Percentiles rank a stretch among this genome's conserved stretches.
These are phyloP conservation scores for Boletus speciosus DNA, from an alignment of 768 basidiomycete species.

Conservation along the genomic window DNA sequence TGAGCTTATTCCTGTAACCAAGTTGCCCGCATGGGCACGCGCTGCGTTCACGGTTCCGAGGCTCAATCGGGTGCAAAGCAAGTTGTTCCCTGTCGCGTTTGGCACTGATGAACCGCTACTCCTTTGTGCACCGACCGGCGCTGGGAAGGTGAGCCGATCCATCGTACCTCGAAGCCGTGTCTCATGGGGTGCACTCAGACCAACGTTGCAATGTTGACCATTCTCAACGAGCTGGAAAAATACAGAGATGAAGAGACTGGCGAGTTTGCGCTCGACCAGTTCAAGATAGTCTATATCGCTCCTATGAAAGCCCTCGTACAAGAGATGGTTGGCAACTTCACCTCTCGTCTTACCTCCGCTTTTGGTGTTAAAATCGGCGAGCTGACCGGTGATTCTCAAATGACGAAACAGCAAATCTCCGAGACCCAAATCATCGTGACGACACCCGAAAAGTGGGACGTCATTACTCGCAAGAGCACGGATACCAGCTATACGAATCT, in stretches of 20 bases:
- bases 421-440: conserved; percentile 99
- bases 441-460: conserved; percentile 99
- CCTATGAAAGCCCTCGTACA: conserved; percentile 99
- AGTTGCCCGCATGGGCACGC: conserved; percentile 82
- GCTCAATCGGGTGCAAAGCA: conserved; percentile 91
- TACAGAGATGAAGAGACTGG: conserved; percentile 82
- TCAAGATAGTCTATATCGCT: conserved; percentile 97
- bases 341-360: conserved; percentile 55
- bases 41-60: conserved; percentile 79
- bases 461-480: conserved; percentile 96
- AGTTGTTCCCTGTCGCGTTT: conserved; percentile 89
- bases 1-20: conserved; percentile 68
- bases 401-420: conserved; percentile 96
- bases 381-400: conserved; percentile 94
- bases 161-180: not conserved
- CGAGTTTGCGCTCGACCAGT: conserved; percentile 76
- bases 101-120: conserved; percentile 92
- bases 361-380: conserved; percentile 88
- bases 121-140: conserved; percentile 96
- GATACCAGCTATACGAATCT: conserved; percentile 97
- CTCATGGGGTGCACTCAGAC: conserved; percentile 52
- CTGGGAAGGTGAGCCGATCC: conserved; percentile 78
- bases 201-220: conserved; percentile 94
- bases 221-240: conserved; percentile 87
- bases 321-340: conserved; percentile 97